Evolutionary conservation across 78 protist species (phyloP), one percentile per base, ranked within the genome.

Genomic region (Polysphondylium violaceum): DNA sequence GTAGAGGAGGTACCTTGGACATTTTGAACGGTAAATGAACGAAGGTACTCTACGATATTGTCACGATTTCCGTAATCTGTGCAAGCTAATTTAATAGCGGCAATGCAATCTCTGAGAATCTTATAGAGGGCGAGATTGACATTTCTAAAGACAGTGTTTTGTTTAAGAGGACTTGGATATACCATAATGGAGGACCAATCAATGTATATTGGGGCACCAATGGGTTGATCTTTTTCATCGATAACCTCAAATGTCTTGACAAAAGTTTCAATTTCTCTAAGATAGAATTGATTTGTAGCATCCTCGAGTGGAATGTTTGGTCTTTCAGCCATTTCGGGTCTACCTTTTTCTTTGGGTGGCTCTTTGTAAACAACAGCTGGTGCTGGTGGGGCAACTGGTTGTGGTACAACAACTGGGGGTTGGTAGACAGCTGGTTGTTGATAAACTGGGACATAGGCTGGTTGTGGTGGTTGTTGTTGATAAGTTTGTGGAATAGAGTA

Each of bases 131-230:
- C 73, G 8, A 83, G 31, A 69, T 83, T 83, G 7, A 83, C 59
- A 41, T 83, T 83, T 67, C 79, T 67, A 51, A 83, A 27, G 25
- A 83, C 65, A 3, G 79, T 83, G 0, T 12, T 17, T 44, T 83
- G 91, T 43, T 83, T 83, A 8, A 83, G 69, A 31, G 77, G 27
- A 14, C 81, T 36, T 67, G 91, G 91, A 21, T 83, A 83, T 7
- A 83, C 79, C 91, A 83, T 83, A 33, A 83, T 29, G 5, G 79
- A 69, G 9, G 31, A 36, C 91, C 91, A 83, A 58, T 83, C 91
- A 35, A 83, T 5, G 44, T 83, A 83, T 11, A 83, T 43, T 56
- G 91, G 91, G 17, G 63, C 91, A 69, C 91, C 91, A 69, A 83
- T 55, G 23, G 56, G 47, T 44, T 71, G 60, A 44, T 83, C 91